A percentile compares a stretch with the other conserved stretches of the same genome.
Conservation (phyloP, 192 early-diverging fungal genomes). For the Radiomyces spectabilis region DNA sequence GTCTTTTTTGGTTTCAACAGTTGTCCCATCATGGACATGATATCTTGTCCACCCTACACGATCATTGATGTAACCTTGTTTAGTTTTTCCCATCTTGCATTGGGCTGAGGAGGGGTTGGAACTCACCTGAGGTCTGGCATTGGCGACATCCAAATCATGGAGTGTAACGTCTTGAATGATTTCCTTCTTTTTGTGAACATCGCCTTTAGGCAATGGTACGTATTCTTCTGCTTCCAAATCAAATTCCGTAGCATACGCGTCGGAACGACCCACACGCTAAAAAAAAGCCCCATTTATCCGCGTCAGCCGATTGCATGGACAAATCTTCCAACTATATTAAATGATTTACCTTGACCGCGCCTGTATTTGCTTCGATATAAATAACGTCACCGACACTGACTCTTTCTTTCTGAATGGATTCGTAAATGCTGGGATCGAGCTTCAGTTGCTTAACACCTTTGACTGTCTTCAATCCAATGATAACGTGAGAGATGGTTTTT, state of each 20-base stretch:
- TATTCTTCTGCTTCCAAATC: conserved; percentile 98
- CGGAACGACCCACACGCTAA: conserved; percentile 90
- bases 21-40: conserved; percentile 97
- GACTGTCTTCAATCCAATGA: conserved; percentile 95
- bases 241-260: conserved; percentile 97
- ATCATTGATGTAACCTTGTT: background rate
- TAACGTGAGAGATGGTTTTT: conserved; percentile 92
- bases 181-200: conserved; percentile 99
- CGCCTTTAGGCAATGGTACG: conserved; percentile 96
- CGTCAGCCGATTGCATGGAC: background rate
- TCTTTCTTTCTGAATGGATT: conserved; percentile 95
- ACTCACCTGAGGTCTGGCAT: conserved; percentile 77
- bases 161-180: conserved; percentile 96
- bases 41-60: conserved; percentile 86
- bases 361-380: conserved; percentile 96
- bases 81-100: background rate
- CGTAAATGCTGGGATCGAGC: conserved; percentile 95
- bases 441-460: conserved; percentile 98
- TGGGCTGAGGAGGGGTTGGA: no score
- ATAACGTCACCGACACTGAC: conserved; percentile 96
- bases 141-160: conserved; percentile 96
- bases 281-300: background rate
- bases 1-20: conserved; percentile 99
- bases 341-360: conserved; percentile 80
- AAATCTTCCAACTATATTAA: background rate